Percentiles rank a stretch among this genome's conserved stretches.
These are phyloP conservation scores for Sporobolomyces phaffii DNA, from an alignment of 768 basidiomycete species.

Conservation along the genomic window DNA sequence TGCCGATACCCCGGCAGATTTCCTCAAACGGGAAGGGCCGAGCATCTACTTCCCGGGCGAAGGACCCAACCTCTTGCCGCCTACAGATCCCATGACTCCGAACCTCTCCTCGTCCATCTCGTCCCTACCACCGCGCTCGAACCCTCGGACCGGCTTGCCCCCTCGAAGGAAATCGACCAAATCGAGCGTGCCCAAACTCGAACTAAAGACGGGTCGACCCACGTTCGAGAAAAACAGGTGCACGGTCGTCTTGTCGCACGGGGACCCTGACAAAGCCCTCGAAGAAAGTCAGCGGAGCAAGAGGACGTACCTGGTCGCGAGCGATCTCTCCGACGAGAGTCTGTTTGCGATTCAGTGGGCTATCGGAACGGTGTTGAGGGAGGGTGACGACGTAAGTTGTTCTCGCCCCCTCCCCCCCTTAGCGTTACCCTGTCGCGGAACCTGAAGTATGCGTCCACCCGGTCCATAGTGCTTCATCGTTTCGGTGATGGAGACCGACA, in stretches of 20 bases:
- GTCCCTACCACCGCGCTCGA: neutral
- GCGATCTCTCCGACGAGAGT: constrained; percentile 89
- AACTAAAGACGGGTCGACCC: constrained; percentile 52
- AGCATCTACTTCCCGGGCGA: constrained; percentile 33
- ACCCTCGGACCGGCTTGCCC: constrained; percentile 17
- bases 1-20: constrained; percentile 31
- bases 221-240: constrained; percentile 85
- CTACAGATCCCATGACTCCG: constrained; percentile 7
- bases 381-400: constrained; percentile 57
- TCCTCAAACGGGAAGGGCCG: constrained; percentile 18
- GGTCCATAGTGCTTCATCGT: constrained; percentile 59
- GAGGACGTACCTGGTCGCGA: constrained; percentile 76
- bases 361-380: constrained; percentile 15
- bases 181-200: neutral
- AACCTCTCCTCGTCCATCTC: neutral
- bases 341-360: constrained; percentile 93
- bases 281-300: constrained; percentile 51
- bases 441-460: too few species aligned
- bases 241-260: constrained; percentile 81
- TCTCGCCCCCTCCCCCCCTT: neutral
- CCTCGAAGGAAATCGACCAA: constrained; percentile 28
- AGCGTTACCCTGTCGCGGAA: too few species aligned
- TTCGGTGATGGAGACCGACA: constrained; percentile 85
- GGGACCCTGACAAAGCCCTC: constrained; percentile 34
- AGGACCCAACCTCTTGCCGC: constrained; percentile 35